A percentile compares a stretch with the other conserved stretches of the same genome.
These are phyloP conservation scores for Posidonia australis DNA, from an alignment of 106 monocot genomes.

Conservation along the genomic window DNA sequence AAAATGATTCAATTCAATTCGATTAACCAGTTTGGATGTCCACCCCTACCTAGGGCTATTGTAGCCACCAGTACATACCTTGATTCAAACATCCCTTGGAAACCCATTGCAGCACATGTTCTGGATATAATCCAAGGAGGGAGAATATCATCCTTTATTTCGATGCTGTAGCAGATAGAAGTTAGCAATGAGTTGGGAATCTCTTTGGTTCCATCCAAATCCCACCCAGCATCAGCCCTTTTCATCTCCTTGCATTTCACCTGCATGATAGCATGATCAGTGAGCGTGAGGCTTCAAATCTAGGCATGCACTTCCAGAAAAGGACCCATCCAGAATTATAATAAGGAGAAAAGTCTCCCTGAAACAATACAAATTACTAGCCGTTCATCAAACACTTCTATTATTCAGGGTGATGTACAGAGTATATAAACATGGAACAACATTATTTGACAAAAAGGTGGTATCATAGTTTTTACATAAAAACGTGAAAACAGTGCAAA, in stretches of 20 bases:
- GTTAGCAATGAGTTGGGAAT: neutral
- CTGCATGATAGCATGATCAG: slow-evolving; percentile 14
- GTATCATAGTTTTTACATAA: too few relatives aligned
- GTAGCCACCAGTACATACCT: slow-evolving; percentile 17
- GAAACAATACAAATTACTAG: too few relatives aligned
- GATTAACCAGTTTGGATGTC: too few relatives aligned
- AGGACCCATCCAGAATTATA: too few relatives aligned
- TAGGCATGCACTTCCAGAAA: too few relatives aligned
- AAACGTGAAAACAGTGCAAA: too few relatives aligned
- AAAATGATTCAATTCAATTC: too few relatives aligned
- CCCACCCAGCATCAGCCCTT: slow-evolving; percentile 48
- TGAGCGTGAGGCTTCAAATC: too few relatives aligned
- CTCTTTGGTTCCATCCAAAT: slow-evolving; percentile 14
- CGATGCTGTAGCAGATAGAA: slow-evolving; percentile 62
- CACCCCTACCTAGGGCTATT: too few relatives aligned
- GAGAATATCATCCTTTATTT: slow-evolving; percentile 63
- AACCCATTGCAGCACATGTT: slow-evolving; percentile 63
- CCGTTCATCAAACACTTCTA: too few relatives aligned
- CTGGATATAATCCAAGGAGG: slow-evolving; percentile 79
- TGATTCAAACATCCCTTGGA: slow-evolving; percentile 44
- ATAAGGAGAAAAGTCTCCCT: too few relatives aligned
- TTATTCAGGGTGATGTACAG: too few relatives aligned
- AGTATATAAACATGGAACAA: neutral
- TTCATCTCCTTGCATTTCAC: slow-evolving; percentile 82
- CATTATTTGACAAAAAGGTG: neutral